Conservation (phyloP, 768 basidiomycete species). For the Kwoniella sp. region DNA sequence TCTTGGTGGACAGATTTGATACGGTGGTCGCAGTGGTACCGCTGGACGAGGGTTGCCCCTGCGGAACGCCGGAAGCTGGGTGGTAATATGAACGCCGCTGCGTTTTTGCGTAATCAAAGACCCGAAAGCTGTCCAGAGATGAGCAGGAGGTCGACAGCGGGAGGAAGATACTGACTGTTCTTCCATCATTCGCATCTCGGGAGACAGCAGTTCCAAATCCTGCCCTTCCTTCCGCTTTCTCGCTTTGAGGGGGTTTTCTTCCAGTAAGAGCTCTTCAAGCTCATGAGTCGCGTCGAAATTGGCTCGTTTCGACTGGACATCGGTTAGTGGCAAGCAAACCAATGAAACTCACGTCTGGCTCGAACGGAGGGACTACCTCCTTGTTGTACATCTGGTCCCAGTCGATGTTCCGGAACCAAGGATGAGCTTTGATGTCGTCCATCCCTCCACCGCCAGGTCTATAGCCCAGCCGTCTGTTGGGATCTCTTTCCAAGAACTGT, state of each 20-base stretch:
- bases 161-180: constrained; percentile 64
- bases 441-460: constrained; percentile 68
- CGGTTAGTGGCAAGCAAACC: constrained; percentile 3
- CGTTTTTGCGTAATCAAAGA: constrained; percentile 90
- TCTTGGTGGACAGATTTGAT: constrained; percentile 9
- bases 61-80: constrained; percentile 52
- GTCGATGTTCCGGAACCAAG: constrained; percentile 78
- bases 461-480: constrained; percentile 75
- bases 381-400: constrained; percentile 74
- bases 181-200: constrained; percentile 96
- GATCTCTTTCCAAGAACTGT: constrained; percentile 83
- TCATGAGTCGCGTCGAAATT: constrained; percentile 99
- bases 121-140: constrained; percentile 63
- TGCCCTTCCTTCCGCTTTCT: constrained; percentile 85
- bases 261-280: constrained; percentile 86
- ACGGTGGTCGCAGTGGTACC: constrained; percentile 31
- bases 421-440: constrained; percentile 70
- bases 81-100: constrained; percentile 87
- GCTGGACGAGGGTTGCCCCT: constrained; percentile 25
- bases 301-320: constrained; percentile 83
- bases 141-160: constrained; percentile 1
- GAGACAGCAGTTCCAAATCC: constrained; percentile 75
- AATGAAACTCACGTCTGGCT: constrained; percentile 73
- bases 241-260: constrained; percentile 95
- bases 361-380: constrained; percentile 67